Percentiles rank a stretch among this genome's conserved stretches.
Conservation (phyloP, 306 rosid genomes). For the Sechiopsis laciniata region DNA sequence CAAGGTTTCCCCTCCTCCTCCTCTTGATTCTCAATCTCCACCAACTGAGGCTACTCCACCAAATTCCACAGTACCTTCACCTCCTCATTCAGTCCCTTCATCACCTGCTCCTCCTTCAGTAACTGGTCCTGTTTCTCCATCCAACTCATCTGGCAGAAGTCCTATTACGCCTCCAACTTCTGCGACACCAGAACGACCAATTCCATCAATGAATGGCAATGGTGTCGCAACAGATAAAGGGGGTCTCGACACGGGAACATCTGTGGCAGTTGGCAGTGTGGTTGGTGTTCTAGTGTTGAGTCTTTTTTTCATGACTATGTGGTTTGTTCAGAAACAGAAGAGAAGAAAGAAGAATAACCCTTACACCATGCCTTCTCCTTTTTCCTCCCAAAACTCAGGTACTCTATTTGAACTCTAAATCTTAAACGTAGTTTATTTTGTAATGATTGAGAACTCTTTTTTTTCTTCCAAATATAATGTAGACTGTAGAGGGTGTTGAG, state of each 20-base stretch:
- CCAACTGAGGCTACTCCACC: constrained; percentile 39
- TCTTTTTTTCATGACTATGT: constrained; percentile 54
- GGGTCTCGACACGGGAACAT: constrained; percentile 42
- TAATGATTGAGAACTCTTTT: too few species aligned
- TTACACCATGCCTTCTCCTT: constrained; percentile 61
- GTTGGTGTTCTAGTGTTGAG: constrained; percentile 63
- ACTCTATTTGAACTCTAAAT: constrained; percentile 19
- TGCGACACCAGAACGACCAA: constrained; percentile 50
- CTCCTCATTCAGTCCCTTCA: constrained; percentile 60
- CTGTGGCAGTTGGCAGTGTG: constrained; percentile 53
- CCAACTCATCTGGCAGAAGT: constrained; percentile 32
- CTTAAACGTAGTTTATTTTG: too few species aligned
- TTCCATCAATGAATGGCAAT: constrained; percentile 43
- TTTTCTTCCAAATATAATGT: too few species aligned
- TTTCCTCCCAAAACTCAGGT: constrained; percentile 97
- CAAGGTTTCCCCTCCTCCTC: constrained; percentile 43
- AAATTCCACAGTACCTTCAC: constrained; percentile 41
- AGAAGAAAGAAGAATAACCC: constrained; percentile 36
- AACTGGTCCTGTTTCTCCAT: constrained; percentile 37
- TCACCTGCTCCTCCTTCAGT: constrained; percentile 50
- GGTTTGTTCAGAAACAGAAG: constrained; percentile 58
- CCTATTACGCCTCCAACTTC: constrained; percentile 28
- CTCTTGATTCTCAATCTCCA: constrained; percentile 38
- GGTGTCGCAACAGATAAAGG: constrained; percentile 23
- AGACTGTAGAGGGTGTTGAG: too few species aligned